Evolutionary conservation across 495 filamentous ascomycete genomes (phyloP).

Genomic region (Penicillium fimorum): DNA sequence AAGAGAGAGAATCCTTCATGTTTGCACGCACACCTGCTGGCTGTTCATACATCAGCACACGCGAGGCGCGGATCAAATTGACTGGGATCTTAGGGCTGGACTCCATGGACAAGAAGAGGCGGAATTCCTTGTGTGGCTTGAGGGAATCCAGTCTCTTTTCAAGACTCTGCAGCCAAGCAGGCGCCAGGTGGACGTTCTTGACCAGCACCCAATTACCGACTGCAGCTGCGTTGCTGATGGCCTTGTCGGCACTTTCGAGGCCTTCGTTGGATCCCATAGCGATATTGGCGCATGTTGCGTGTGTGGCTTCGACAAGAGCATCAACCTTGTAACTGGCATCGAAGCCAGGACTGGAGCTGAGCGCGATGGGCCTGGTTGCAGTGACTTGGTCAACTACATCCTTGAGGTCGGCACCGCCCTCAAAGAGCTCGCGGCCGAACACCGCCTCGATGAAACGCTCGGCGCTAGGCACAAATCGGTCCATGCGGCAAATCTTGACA

Average conservation of each 20-base stretch:
- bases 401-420: slow-evolving; percentile 78
- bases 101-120: slow-evolving; percentile 97
- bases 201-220: slow-evolving; percentile 94
- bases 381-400: slow-evolving; percentile 81
- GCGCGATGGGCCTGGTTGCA: slow-evolving; percentile 79
- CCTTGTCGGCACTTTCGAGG: slow-evolving; percentile 87
- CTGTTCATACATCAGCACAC: slow-evolving; percentile 97
- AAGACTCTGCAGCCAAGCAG: slow-evolving; percentile 91
- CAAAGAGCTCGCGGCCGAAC: slow-evolving; percentile 81
- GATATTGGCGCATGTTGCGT: slow-evolving; percentile 86
- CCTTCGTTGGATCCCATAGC: slow-evolving; percentile 99
- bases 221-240: slow-evolving; percentile 88
- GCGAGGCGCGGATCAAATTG: slow-evolving; percentile 87
- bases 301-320: slow-evolving; percentile 79
- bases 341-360: slow-evolving; percentile 93
- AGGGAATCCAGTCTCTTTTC: slow-evolving; percentile 95
- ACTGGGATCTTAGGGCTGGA: slow-evolving; percentile 95
- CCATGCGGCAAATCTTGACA: slow-evolving; percentile 91
- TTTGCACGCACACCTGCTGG: slow-evolving; percentile 95
- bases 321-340: slow-evolving; percentile 99
- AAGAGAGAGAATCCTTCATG: slow-evolving; percentile 95
- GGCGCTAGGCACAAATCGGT: slow-evolving; percentile 88
- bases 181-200: slow-evolving; percentile 98
- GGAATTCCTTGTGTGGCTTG: slow-evolving; percentile 90
- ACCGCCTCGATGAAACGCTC: slow-evolving; percentile 87